Conservation (phyloP, 1,139 yeast species). For the Saccharomyces hybrid region DNA sequence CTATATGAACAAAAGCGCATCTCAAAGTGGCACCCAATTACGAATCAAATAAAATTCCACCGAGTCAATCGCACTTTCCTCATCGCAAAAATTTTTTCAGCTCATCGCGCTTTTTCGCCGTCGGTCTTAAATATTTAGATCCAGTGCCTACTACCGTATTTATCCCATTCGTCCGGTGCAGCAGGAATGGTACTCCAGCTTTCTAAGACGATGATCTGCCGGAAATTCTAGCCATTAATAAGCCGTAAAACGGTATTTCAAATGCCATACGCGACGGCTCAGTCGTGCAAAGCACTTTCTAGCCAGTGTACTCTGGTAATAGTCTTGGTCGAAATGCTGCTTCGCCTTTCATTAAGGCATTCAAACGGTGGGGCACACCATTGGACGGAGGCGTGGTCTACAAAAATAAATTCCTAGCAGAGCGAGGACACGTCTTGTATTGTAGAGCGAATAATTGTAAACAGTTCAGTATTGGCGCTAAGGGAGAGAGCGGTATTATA, state of each 20-base stretch:
- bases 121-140: neutral
- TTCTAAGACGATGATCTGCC: neutral
- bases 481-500: neutral
- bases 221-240: neutral
- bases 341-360: neutral
- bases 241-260: neutral
- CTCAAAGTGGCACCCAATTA: neutral
- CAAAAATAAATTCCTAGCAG: neutral
- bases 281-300: neutral
- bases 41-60: neutral
- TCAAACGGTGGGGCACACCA: neutral
- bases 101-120: neutral
- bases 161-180: neutral
- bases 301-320: neutral
- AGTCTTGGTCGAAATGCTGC: neutral
- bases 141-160: neutral
- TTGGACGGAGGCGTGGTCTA: neutral
- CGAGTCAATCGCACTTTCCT: neutral
- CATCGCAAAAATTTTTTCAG: neutral
- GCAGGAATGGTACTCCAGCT: neutral
- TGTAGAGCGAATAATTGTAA: neutral
- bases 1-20: neutral
- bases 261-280: neutral
- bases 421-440: neutral
- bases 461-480: neutral